Conservation (phyloP, 2,329 filamentous ascomycete genomes). For the Rutstroemia sp. region DNA sequence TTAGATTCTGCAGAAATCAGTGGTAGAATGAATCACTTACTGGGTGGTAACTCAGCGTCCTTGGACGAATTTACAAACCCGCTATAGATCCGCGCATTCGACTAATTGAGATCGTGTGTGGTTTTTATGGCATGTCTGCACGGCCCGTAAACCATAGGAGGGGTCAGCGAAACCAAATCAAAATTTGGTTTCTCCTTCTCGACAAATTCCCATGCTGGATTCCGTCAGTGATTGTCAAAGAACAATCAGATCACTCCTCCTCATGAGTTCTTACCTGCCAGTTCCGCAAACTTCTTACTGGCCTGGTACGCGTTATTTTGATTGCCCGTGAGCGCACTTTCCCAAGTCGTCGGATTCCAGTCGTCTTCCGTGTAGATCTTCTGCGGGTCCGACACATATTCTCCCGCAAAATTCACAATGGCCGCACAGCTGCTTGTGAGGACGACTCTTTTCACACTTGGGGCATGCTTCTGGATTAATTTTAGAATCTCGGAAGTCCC, state of each 20-base stretch:
- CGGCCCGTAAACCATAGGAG: no score
- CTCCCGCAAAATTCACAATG: constrained; percentile 22
- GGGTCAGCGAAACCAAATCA: no score
- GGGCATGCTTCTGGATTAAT: constrained; percentile 40
- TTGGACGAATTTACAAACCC: constrained; percentile 46
- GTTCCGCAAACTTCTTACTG: constrained; percentile 59
- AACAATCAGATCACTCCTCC: no score
- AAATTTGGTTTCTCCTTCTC: no score
- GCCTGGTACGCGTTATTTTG: constrained; percentile 40
- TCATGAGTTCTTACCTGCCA: constrained; percentile 31
- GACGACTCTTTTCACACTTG: constrained; percentile 62
- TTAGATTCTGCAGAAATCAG: no score
- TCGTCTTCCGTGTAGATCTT: constrained; percentile 35
- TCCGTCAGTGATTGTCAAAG: no score
- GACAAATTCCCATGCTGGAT: no score
- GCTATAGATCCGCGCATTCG: constrained; percentile 32
- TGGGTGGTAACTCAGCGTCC: constrained; percentile 38
- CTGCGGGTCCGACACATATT: neutral
- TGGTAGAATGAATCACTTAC: neutral
- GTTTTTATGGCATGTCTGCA: no score
- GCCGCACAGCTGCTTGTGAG: constrained; percentile 36
- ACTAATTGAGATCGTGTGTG: no score
- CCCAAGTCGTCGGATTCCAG: no score
- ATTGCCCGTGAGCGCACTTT: neutral
- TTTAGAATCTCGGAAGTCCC: constrained; percentile 64